phyloP scores from a whole-genome alignment of 345 rosid genomes.

The Eucalyptus pauciflora region DNA sequence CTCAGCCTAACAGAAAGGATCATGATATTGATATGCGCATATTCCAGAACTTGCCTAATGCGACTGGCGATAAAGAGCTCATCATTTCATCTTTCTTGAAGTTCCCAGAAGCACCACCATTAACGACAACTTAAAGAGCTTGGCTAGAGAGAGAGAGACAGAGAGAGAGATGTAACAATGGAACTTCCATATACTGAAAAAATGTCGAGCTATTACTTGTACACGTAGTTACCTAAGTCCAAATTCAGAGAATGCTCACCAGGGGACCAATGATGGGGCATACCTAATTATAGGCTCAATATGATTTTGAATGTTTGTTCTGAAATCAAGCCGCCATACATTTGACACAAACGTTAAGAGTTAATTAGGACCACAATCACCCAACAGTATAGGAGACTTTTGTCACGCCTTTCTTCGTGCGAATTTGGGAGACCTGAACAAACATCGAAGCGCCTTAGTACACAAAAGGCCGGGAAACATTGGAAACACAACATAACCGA shows the following conservation, averaged over 20 bases:
- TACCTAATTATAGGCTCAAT: neutral
- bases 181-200: neutral
- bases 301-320: neutral
- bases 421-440: constrained; percentile 52
- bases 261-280: neutral
- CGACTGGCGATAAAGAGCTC: neutral
- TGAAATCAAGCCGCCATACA: neutral
- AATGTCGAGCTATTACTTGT: neutral
- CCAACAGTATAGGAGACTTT: constrained; percentile 57
- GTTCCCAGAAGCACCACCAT: neutral
- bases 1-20: neutral
- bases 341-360: neutral
- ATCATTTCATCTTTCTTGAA: neutral
- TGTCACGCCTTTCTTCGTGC: constrained; percentile 59
- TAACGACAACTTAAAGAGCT: neutral
- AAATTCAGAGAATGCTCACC: neutral
- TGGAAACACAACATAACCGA: neutral
- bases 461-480: neutral
- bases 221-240: neutral
- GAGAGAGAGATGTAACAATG: neutral
- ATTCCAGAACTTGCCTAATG: neutral
- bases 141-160: neutral
- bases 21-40: neutral
- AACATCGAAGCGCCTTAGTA: neutral
- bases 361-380: neutral